Evolutionary conservation across 305 asterid genomes (phyloP).

Genomic region (Lippia alba): DNA sequence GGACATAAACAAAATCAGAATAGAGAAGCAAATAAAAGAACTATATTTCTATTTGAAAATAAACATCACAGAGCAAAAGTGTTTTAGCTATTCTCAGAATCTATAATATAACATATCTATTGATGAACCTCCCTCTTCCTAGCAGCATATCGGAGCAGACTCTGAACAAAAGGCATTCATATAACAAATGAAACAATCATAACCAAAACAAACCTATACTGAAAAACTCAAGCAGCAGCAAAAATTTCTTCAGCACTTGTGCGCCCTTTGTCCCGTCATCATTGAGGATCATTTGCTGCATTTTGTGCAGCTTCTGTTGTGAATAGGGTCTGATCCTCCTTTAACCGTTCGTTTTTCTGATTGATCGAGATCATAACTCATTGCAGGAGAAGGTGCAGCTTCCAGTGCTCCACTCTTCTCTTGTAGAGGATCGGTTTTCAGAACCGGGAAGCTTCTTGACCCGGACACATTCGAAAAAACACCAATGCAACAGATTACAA

Average conservation of each 20-base stretch:
- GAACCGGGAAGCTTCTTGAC: constrained; percentile 36
- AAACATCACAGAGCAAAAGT: constrained; percentile 22
- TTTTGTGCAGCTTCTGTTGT: constrained; percentile 49
- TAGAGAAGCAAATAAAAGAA: constrained; percentile 1
- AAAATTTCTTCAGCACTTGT: constrained; percentile 27
- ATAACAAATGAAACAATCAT: constrained; percentile 40
- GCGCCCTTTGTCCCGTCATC: constrained; percentile 17
- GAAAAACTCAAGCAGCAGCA: constrained; percentile 31
- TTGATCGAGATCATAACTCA: constrained; percentile 60
- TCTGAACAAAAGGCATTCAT: constrained; percentile 21
- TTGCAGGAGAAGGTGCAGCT: constrained; percentile 67
- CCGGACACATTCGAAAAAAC: constrained; percentile 51
- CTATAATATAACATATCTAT: constrained; percentile 19
- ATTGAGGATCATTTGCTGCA: background rate
- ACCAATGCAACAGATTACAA: constrained; percentile 50
- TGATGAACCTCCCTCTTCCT: constrained; percentile 27
- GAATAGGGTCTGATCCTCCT: constrained; percentile 90
- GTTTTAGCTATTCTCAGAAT: constrained; percentile 33
- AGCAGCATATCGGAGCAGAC: constrained; percentile 26
- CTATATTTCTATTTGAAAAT: constrained; percentile 18
- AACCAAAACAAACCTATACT: constrained; percentile 39
- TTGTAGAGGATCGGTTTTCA: constrained; percentile 40
- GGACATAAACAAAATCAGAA: too few species aligned
- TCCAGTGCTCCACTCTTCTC: constrained; percentile 40
- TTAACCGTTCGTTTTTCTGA: constrained; percentile 67